Base-by-base conservation (phyloP, 2,329 filamentous ascomycete genomes). In the Penicillium corylophilum region DNA sequence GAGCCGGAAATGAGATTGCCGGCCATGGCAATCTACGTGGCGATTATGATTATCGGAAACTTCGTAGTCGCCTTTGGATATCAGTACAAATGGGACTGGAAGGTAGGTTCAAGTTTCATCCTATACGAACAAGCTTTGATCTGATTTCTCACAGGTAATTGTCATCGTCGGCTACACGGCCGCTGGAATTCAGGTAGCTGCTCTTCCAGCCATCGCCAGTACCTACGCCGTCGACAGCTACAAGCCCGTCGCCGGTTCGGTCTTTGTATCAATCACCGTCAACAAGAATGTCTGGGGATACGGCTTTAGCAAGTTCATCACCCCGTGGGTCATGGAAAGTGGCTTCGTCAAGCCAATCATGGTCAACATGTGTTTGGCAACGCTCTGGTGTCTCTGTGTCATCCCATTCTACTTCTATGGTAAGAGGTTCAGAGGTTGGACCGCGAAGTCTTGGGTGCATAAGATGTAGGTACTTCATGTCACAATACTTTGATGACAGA, bases 231-330 rank as follows among this genome's bases (percentile, higher is more conserved):
- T 86, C 15, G 84, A 87, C 64, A 80, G 77, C 50, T 86, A 87
- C 67, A 86, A 86, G 68, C 81, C 83, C 0, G 79, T 85, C 2
- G 77, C 82, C 0, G 82, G 83, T 3, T 77, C 75, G 2, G 70
- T 86, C 43, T 82, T 86, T 63, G 82, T 85, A 0, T 74, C 78
- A 7, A 79, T 84, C 56, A 86, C 82, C 46, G 81, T 86, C 41
- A 83, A 84, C 61, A 86, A 86, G 71, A 85, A 85, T 50, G 48
- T 85, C 0, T 84, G 81, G 80, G 82, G 83, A 1, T 85, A 84
- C 63, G 82, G 82, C 0, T 80, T 85, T 57, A 71, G 71, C 44
- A 79, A 81, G 48, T 82, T 81, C 56, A 78, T 82, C 52, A 82
- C 78, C 1, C 69, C 72, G 0, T 84, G 81, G 81, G 72, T 74